Evolutionary conservation across 108 stramenopile genomes (phyloP).

Genomic region (Cyclotella cryptica): DNA sequence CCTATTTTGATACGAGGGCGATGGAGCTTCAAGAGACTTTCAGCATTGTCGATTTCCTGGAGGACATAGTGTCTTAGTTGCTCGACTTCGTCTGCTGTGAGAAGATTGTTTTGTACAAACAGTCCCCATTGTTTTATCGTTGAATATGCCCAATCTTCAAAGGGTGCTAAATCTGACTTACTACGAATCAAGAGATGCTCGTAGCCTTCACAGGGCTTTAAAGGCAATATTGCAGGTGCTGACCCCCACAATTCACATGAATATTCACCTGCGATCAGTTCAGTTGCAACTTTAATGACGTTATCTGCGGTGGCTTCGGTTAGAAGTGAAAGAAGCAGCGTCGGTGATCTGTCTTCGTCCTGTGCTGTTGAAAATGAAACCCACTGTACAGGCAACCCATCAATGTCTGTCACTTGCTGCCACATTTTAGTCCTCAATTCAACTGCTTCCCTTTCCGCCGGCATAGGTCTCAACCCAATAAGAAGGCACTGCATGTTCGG

Average conservation of each 20-base stretch:
- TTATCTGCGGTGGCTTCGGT: slow-evolving; percentile 30
- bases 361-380: slow-evolving; percentile 5
- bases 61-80: slow-evolving; percentile 34
- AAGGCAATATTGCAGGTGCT: slow-evolving; percentile 54
- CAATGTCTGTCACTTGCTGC: slow-evolving; percentile 10
- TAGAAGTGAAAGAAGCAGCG: slow-evolving; percentile 26
- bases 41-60: slow-evolving; percentile 33
- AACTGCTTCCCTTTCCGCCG: slow-evolving; percentile 1
- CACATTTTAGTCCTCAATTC: slow-evolving; percentile 11
- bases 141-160: slow-evolving; percentile 23
- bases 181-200: slow-evolving; percentile 3
- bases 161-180: background rate
- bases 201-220: slow-evolving; percentile 44
- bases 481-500: slow-evolving; percentile 35
- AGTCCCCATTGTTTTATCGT: slow-evolving; percentile 52
- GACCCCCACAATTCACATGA: slow-evolving; percentile 61
- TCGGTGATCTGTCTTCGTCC: slow-evolving; percentile 24
- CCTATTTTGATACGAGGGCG: slow-evolving; percentile 57
- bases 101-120: slow-evolving; percentile 36
- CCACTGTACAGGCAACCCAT: slow-evolving; percentile 16
- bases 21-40: slow-evolving; percentile 29
- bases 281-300: slow-evolving; percentile 8
- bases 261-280: slow-evolving; percentile 3
- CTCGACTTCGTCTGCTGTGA: slow-evolving; percentile 21
- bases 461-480: slow-evolving; percentile 23